Conservation (phyloP, 2,329 filamentous ascomycete genomes). For the Aspergillus candidus region DNA sequence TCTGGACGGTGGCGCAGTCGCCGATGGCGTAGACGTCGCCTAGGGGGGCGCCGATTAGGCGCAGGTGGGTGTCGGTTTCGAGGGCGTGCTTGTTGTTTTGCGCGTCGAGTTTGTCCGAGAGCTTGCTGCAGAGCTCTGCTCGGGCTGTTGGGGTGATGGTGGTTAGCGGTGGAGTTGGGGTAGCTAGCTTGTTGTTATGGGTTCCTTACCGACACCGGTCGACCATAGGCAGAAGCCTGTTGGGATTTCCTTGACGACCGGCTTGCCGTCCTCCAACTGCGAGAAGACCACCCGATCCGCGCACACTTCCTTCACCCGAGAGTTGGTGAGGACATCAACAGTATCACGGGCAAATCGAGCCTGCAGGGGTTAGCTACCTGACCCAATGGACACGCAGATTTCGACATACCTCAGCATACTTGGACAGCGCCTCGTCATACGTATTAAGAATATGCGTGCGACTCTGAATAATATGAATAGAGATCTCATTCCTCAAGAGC, state of each 20-base stretch:
- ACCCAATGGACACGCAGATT: background rate
- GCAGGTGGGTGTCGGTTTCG: slow-evolving; percentile 89
- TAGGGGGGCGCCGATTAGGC: slow-evolving; percentile 78
- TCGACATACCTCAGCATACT: slow-evolving; percentile 66
- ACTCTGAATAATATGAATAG: slow-evolving; percentile 93
- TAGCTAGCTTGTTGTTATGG: no score
- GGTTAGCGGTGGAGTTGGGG: background rate
- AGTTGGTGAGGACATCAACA: slow-evolving; percentile 86
- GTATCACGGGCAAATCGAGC: slow-evolving; percentile 84
- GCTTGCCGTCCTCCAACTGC: slow-evolving; percentile 69
- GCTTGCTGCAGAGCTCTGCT: slow-evolving; percentile 67
- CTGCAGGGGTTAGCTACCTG: slow-evolving; percentile 20
- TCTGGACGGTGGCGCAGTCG: slow-evolving; percentile 94
- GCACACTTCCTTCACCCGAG: slow-evolving; percentile 82
- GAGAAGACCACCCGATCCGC: slow-evolving; percentile 82
- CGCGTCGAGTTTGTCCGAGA: slow-evolving; percentile 68
- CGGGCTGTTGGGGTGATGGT: slow-evolving; percentile 48
- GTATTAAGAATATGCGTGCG: slow-evolving; percentile 94
- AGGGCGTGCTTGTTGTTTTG: slow-evolving; percentile 89
- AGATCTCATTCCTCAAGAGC: slow-evolving; percentile 93
- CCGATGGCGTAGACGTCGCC: slow-evolving; percentile 96
- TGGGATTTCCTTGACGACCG: slow-evolving; percentile 85
- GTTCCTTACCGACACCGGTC: slow-evolving; percentile 64
- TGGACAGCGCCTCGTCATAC: slow-evolving; percentile 89
- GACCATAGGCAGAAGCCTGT: slow-evolving; percentile 98